Conservation (phyloP, 306 rosid genomes). For the Dryas alaskensis region DNA sequence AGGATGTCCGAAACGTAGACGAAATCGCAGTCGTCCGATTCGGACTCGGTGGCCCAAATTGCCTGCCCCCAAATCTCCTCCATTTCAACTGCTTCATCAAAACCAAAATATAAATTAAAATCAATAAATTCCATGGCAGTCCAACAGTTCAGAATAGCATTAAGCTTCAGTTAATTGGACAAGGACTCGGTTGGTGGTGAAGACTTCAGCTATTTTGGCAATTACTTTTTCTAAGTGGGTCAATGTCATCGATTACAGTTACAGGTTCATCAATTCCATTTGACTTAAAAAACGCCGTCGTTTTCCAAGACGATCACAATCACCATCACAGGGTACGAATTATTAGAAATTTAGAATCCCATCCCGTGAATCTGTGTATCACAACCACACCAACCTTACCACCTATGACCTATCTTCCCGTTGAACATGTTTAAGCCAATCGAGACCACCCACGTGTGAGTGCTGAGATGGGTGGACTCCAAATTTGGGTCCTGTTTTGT, state of each 20-base stretch:
- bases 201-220: not conserved
- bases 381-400: not conserved
- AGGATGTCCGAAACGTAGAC: conserved; percentile 68
- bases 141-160: too few species aligned
- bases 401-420: not conserved
- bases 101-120: not conserved
- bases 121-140: not conserved
- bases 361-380: not conserved
- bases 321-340: not conserved
- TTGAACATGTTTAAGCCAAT: not conserved
- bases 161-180: too few species aligned
- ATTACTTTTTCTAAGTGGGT: conserved; percentile 2
- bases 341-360: not conserved
- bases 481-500: not conserved
- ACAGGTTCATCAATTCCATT: conserved; percentile 4
- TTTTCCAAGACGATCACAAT: not conserved
- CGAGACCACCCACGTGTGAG: conserved; percentile 5
- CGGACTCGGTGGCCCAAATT: conserved; percentile 40
- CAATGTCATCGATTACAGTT: conserved; percentile 5
- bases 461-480: not conserved
- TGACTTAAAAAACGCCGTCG: not conserved
- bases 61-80: conserved; percentile 64
- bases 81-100: conserved; percentile 33
- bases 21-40: conserved; percentile 53
- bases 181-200: too few species aligned